phyloP scores from a whole-genome alignment of 495 filamentous ascomycete species.

The Daldinia childiae region DNA sequence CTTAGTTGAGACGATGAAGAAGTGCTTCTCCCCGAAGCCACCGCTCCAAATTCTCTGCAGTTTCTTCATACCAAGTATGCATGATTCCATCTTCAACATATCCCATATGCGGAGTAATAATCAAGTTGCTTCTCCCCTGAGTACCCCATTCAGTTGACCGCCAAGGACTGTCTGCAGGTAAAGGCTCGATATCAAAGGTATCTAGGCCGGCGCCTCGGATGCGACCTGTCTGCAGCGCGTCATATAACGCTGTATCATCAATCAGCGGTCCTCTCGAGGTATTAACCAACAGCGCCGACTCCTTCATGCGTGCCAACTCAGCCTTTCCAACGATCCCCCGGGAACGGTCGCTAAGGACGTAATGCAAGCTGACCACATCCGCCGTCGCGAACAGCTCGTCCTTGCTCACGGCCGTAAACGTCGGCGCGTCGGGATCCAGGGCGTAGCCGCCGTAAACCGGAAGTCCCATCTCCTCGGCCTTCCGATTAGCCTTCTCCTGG shows the following conservation, averaged over 20 bases:
- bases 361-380: constrained; percentile 75
- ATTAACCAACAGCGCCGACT: constrained; percentile 68
- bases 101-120: constrained; percentile 76
- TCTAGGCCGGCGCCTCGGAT: constrained; percentile 72
- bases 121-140: constrained; percentile 65
- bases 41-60: constrained; percentile 67
- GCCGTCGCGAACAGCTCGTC: constrained; percentile 66
- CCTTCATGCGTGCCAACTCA: constrained; percentile 69
- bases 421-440: constrained; percentile 39
- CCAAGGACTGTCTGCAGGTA: constrained; percentile 70
- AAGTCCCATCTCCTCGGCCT: constrained; percentile 62
- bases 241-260: constrained; percentile 66
- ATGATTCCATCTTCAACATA: constrained; percentile 71
- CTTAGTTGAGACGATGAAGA: constrained; percentile 43
- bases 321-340: constrained; percentile 62
- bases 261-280: constrained; percentile 72
- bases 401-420: constrained; percentile 62
- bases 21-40: constrained; percentile 67
- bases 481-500: constrained; percentile 68
- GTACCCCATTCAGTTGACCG: constrained; percentile 64
- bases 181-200: constrained; percentile 73
- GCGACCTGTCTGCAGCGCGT: constrained; percentile 58
- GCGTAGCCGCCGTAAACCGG: constrained; percentile 53
- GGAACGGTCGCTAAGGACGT: constrained; percentile 68
- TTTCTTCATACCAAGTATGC: constrained; percentile 70